A percentile compares a stretch with the other conserved stretches of the same genome.
These are phyloP conservation scores for Microdochium paspali DNA, from an alignment of 2,329 filamentous ascomycete species.

Conservation along the genomic window DNA sequence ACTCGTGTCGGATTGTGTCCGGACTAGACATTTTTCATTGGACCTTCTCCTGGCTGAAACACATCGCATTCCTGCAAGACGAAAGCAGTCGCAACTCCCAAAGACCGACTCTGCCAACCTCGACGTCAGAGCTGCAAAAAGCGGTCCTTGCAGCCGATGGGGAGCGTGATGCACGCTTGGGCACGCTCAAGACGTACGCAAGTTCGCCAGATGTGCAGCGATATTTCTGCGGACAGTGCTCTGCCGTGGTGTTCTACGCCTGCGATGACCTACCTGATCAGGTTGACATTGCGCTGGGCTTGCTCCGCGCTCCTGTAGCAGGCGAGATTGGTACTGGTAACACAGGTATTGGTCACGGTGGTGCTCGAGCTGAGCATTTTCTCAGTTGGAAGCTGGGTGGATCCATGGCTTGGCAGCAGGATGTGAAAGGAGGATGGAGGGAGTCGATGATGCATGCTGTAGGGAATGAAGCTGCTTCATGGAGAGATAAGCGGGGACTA, in stretches of 20 bases:
- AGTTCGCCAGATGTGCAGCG: constrained; percentile 34
- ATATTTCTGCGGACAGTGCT: constrained; percentile 39
- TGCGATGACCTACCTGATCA: constrained; percentile 24
- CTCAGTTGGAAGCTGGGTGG: constrained; percentile 32
- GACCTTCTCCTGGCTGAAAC: constrained; percentile 29
- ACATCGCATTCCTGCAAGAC: constrained; percentile 23
- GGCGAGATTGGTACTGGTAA: neutral
- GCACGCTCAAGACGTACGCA: constrained; percentile 30
- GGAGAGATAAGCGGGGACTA: constrained; percentile 20
- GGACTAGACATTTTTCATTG: constrained; percentile 34
- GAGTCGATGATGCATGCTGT: constrained; percentile 19
- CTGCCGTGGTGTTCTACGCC: constrained; percentile 35
- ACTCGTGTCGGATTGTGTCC: constrained; percentile 32
- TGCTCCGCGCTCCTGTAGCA: constrained; percentile 26
- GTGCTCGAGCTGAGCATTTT: constrained; percentile 33
- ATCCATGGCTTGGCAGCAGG: constrained; percentile 16
- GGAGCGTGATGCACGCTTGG: constrained; percentile 24
- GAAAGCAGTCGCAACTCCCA: neutral
- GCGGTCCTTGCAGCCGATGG: constrained; percentile 15
- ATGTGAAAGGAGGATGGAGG: constrained; percentile 30
- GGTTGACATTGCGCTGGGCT: constrained; percentile 32
- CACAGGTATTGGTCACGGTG: constrained; percentile 13
- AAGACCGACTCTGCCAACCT: constrained; percentile 18
- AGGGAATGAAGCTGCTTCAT: constrained; percentile 23
- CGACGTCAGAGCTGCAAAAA: constrained; percentile 19